Evolutionary conservation across 306 rosid species (phyloP), one percentile per base, ranked within the genome.

Genomic region (Rosa multiflora): DNA sequence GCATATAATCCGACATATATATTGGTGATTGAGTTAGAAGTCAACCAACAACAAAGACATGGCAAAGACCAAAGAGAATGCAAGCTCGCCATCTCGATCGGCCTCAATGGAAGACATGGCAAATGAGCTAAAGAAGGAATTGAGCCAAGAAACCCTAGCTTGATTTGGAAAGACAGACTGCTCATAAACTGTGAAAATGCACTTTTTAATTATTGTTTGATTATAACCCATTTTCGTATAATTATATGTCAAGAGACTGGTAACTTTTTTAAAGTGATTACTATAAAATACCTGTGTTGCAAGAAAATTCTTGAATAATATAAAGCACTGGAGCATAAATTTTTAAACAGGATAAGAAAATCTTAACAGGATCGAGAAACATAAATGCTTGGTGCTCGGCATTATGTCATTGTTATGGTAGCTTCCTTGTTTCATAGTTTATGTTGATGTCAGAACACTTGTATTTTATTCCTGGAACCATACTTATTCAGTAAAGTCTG

Each of bases 401-500:
- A 81, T 63, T 64, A 59, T 86, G 80, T 80, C 70, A 75, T 48
- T 61, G 46, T 20, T 73, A 81, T 79, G 76, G 58, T 79, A 80
- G 67, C 74, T 59, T 67, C 78, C 80, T 80, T 80, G 82, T 72
- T 80, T 70, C 82, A 87, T 82, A 78, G 76, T 70, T 61, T 61
- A 79, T 80, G 76, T 76, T 75, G 68, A 84, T 82, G 79, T 82
- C 80, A 79, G 43, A 37, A 78, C 67, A 29, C 67, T 68, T 10
- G n/a, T n/a, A 44, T 80, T 83, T 44, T 43, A 88, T 79, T 85
- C 83, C 74, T 78, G 80, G 62, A 62, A 78, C 92, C 88, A 87
- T 85, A 73, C 83, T 35, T 15, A 11, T 3, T 1, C 15, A 62
- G 71, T 67, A 53, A 63, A 63, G 69, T 63, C 42, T 29, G 42